Evolutionary conservation across 371 early-diverging fungal species (phyloP), one percentile per base, ranked within the genome.

Genomic region (Lichtheimia corymbifera): DNA sequence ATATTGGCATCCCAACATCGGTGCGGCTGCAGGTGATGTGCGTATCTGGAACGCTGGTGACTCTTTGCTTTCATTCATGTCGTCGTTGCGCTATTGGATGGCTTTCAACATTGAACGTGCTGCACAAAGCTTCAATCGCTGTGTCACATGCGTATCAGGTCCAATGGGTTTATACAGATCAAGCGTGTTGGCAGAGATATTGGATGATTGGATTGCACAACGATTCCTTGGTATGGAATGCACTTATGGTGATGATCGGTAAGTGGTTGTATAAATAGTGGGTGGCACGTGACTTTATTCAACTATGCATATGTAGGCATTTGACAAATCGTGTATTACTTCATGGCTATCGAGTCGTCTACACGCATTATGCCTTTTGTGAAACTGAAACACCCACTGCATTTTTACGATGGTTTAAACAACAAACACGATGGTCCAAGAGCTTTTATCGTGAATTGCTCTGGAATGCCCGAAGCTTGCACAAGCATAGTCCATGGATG

Each of bases 71-170:
- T 79, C 83, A 4, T 86, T 82, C 60, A 77, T 88, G 75, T 86
- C 88, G 3, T 84, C 85, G 0, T 53, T 88, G 17, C 81, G 88
- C 9, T 88, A 87, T 56, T 85, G 86, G 86, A 83, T 88, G 74
- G 88, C 88, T 0, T 88, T 88, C 62, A 88, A 88, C 65, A 83
- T 88, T 50, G 88, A 88, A 61, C 73, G 88, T 17, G 84, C 87
- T 0, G 85, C 85, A 0, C 88, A 88, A 52, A 84, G 85, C 17
- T 85, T 83, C 55, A 80, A 86, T 52, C 74, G 81, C 9, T 77
- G 78, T 52, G 87, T 88, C 47, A 85, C 83, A 18, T 88, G 88
- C 65, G 88, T 88, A 12, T 86, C 86, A n/a, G 88, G 88, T 0
- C 88, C 88, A 0, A 73, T 88, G 63, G 88, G 88, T 9, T 71